Evolutionary conservation across 257 asterid genomes (phyloP).

Genomic region (Solanum infundibuliforme): DNA sequence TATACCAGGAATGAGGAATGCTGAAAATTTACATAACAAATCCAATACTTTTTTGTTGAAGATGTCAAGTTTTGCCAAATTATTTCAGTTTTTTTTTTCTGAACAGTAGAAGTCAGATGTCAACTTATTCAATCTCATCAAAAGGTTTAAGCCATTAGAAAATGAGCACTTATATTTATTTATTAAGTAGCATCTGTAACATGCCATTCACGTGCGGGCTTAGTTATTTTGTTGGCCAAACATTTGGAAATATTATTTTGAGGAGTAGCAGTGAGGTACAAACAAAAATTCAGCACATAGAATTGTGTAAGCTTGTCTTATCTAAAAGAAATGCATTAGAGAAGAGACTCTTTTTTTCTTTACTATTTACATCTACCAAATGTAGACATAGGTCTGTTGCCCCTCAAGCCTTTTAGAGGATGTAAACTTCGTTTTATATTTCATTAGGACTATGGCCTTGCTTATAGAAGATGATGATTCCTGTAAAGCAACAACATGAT

Average conservation of each 20-base stretch:
- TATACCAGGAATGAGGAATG: not conserved
- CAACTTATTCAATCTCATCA: not conserved
- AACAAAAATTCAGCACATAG: not conserved
- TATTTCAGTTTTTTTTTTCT: not conserved
- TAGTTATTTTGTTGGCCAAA: not conserved
- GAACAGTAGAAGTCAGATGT: not conserved
- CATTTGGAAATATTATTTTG: not conserved
- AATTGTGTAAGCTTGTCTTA: not conserved
- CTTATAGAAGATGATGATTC: not conserved
- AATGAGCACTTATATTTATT: not conserved
- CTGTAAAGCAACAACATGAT: not conserved
- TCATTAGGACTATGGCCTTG: not conserved
- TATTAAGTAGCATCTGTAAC: not conserved
- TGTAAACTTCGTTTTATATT: not conserved
- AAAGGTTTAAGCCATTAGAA: not conserved
- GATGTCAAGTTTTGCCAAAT: not conserved
- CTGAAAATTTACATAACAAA: not conserved
- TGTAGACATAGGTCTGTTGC: not conserved
- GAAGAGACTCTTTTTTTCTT: not conserved
- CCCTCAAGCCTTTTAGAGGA: not conserved
- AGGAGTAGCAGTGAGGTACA: not conserved
- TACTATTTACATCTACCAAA: not conserved
- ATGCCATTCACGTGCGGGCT: not conserved
- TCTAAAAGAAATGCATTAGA: not conserved
- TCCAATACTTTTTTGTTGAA: not conserved